Conservation (phyloP, 768 basidiomycete genomes). For the Mycena belliarum region DNA sequence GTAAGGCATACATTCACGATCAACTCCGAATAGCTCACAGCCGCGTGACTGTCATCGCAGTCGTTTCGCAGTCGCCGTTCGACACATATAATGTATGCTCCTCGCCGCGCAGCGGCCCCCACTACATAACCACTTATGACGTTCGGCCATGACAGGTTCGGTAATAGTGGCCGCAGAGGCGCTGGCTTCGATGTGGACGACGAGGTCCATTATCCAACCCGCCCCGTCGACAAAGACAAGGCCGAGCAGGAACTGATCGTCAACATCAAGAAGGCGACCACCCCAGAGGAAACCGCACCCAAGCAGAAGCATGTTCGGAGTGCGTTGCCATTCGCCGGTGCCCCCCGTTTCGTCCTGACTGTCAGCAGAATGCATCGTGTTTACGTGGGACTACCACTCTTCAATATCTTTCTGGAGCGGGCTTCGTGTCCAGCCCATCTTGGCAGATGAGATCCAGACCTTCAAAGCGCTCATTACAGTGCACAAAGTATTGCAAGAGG, state of each 20-base stretch:
- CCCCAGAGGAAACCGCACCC: conserved; percentile 91
- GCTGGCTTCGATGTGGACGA: conserved; percentile 68
- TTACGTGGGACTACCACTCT: conserved; percentile 99
- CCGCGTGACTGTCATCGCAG: background rate
- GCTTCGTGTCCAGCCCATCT: conserved; percentile 92
- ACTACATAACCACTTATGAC: conserved; percentile 1
- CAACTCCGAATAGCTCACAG: background rate
- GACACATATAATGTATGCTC: conserved; percentile 8
- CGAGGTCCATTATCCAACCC: conserved; percentile 91
- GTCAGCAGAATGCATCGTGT: conserved; percentile 88
- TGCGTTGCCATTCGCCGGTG: conserved; percentile 42
- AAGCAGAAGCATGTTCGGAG: conserved; percentile 99
- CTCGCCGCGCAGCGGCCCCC: background rate
- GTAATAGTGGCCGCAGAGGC: conserved; percentile 29
- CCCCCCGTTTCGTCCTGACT: conserved; percentile 9
- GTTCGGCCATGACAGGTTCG: conserved; percentile 35
- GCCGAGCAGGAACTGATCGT: conserved; percentile 91
- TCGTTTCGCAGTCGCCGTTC: background rate
- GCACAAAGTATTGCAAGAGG: conserved; percentile 97
- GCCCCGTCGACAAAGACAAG: conserved; percentile 98
- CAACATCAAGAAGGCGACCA: conserved; percentile 98
- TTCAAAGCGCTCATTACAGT: conserved; percentile 98
- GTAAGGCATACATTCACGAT: conserved; percentile 17
- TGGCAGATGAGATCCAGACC: conserved; percentile 96
- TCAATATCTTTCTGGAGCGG: conserved; percentile 98